Evolutionary conservation across 129 eudicot species (phyloP).

Genomic region (Flaveria ramosissima): DNA sequence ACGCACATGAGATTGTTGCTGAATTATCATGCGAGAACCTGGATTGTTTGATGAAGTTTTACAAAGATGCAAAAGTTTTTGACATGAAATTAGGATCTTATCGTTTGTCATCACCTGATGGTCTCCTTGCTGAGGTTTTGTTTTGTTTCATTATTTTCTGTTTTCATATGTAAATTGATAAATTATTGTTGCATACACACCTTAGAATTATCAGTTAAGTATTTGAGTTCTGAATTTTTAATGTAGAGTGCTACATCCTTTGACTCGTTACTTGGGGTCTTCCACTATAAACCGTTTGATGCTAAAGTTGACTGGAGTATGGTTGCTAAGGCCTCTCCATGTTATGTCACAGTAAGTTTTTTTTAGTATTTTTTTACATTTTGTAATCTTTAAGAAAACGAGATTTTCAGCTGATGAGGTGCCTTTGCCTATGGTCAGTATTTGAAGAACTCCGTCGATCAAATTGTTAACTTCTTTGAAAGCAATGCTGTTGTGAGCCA

Average conservation of each 20-base stretch:
- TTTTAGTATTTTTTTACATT: slow-evolving; percentile 4
- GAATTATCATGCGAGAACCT: slow-evolving; percentile 91
- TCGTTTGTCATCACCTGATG: slow-evolving; percentile 81
- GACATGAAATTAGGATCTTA: slow-evolving; percentile 94
- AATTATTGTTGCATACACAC: slow-evolving; percentile 6
- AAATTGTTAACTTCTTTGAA: slow-evolving; percentile 72
- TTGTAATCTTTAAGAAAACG: background rate
- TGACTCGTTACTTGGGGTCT: slow-evolving; percentile 85
- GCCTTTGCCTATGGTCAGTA: slow-evolving; percentile 54
- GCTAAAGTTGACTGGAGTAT: slow-evolving; percentile 91
- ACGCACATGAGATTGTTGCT: slow-evolving; percentile 68
- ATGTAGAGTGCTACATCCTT: slow-evolving; percentile 78
- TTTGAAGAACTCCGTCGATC: slow-evolving; percentile 82
- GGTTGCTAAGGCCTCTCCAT: slow-evolving; percentile 97
- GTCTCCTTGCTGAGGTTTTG: slow-evolving; percentile 90
- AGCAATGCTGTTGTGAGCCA: slow-evolving; percentile 86
- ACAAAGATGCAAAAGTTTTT: slow-evolving; percentile 78
- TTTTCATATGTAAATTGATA: background rate
- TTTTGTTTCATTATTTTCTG: background rate
- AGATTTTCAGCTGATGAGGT: slow-evolving; percentile 25
- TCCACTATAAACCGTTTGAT: slow-evolving; percentile 85
- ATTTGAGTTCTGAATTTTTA: slow-evolving; percentile 24
- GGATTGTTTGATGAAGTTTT: slow-evolving; percentile 74
- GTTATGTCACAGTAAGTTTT: slow-evolving; percentile 78
- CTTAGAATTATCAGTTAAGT: slow-evolving; percentile 20